These are phyloP conservation scores for Dothistroma septosporum DNA, from an alignment of 2,329 filamentous ascomycete species.

Conservation along the genomic window DNA sequence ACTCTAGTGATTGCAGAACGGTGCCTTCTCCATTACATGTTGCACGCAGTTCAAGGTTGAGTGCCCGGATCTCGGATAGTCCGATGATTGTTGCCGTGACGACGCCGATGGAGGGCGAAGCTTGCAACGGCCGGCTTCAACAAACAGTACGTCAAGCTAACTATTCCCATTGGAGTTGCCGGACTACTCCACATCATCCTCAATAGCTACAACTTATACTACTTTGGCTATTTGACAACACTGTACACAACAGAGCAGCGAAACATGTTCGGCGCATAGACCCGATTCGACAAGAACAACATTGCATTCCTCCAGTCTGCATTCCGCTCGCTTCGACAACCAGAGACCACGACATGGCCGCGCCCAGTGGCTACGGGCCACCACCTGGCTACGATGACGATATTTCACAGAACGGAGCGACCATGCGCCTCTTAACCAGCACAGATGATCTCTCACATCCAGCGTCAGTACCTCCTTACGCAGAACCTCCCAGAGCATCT, in stretches of 20 bases:
- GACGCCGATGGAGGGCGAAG: no score
- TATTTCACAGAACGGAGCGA: slow-evolving; percentile 40
- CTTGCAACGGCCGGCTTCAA: no score
- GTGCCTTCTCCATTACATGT: no score
- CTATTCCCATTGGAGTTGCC: neutral
- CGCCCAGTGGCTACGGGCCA: slow-evolving; percentile 30
- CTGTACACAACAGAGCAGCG: neutral
- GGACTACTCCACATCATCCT: neutral
- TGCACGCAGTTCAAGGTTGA: no score
- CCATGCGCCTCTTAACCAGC: slow-evolving; percentile 50
- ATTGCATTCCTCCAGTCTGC: slow-evolving; percentile 18
- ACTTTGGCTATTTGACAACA: neutral
- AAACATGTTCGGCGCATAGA: slow-evolving; percentile 1
- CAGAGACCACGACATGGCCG: slow-evolving; percentile 20
- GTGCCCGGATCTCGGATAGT: no score
- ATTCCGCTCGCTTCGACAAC: slow-evolving; percentile 26
- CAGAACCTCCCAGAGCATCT: slow-evolving; percentile 36
- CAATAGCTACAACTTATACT: neutral
- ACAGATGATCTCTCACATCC: slow-evolving; percentile 36
- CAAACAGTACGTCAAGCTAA: no score
- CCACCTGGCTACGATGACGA: slow-evolving; percentile 46
- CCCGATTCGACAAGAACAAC: neutral
- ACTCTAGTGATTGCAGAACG: no score
- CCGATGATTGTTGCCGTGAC: no score
- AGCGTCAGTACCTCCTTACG: slow-evolving; percentile 21